Conservation (phyloP, 345 rosid species). For the Noccaea caerulescens region DNA sequence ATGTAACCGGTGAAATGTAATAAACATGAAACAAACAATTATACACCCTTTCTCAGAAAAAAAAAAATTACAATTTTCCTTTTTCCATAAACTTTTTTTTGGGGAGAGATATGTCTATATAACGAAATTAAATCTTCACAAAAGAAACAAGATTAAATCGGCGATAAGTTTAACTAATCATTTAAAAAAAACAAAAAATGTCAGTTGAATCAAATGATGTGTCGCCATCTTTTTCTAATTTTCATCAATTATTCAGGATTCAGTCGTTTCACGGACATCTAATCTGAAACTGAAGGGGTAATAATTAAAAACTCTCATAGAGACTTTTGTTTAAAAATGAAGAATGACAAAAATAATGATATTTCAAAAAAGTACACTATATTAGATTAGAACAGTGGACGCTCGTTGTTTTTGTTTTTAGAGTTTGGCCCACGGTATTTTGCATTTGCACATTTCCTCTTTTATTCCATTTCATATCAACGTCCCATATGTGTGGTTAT, state of each 20-base stretch:
- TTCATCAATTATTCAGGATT: neutral
- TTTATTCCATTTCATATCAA: neutral
- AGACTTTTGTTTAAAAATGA: too few species aligned
- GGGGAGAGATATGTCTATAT: neutral
- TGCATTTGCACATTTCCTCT: neutral
- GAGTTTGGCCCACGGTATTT: slow-evolving; percentile 32
- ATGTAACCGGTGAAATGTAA: slow-evolving; percentile 10
- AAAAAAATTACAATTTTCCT: too few species aligned
- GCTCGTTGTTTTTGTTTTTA: slow-evolving; percentile 33
- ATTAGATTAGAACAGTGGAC: slow-evolving; percentile 20
- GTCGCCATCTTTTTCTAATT: neutral
- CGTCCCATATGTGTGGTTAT: neutral
- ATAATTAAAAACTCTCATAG: too few species aligned
- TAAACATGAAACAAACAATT: neutral
- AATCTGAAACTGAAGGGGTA: too few species aligned
- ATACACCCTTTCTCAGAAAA: too few species aligned
- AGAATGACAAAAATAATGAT: too few species aligned
- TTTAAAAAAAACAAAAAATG: neutral
- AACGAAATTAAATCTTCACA: neutral
- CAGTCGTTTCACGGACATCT: too few species aligned
- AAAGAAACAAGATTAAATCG: neutral
- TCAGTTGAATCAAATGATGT: slow-evolving; percentile 4
- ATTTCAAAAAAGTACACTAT: neutral
- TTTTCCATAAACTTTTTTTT: neutral
- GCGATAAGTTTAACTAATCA: neutral